phyloP scores from a whole-genome alignment of 1,139 yeast species.

The Taiozyma sp. region DNA sequence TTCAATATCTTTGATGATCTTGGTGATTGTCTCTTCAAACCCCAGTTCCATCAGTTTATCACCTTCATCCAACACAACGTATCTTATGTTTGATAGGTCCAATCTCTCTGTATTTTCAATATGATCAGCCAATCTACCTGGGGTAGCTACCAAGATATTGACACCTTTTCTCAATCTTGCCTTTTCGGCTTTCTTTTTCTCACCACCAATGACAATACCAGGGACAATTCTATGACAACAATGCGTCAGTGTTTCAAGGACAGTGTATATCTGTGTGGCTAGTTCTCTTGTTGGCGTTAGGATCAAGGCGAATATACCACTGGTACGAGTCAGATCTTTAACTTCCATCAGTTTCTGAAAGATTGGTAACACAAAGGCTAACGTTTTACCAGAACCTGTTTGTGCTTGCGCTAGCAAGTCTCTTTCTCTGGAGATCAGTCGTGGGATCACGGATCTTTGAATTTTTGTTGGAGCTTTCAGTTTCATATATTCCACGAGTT shows the following conservation, averaged over 20 bases:
- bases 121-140: constrained; percentile 94
- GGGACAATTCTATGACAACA: constrained; percentile 85
- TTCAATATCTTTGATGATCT: constrained; percentile 59
- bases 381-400: constrained; percentile 93
- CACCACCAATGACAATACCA: constrained; percentile 95
- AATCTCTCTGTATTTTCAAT: constrained; percentile 78
- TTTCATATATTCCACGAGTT: constrained; percentile 52
- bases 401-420: constrained; percentile 90
- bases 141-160: constrained; percentile 90
- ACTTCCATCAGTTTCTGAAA: constrained; percentile 59
- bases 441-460: constrained; percentile 80
- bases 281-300: constrained; percentile 92
- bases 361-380: constrained; percentile 84
- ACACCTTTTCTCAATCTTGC: constrained; percentile 94
- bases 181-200: constrained; percentile 95
- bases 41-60: constrained; percentile 93
- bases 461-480: constrained; percentile 77
- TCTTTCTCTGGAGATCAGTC: constrained; percentile 43
- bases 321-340: constrained; percentile 47
- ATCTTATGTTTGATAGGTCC: constrained; percentile 67
- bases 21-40: constrained; percentile 85
- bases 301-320: constrained; percentile 84
- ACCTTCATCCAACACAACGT: constrained; percentile 91
- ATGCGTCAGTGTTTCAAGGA: constrained; percentile 61
- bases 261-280: constrained; percentile 87